Evolutionary conservation across 164 flowering plant genomes (phyloP), one percentile per base, ranked within the genome.

Genomic region (Protea cynaroides): DNA sequence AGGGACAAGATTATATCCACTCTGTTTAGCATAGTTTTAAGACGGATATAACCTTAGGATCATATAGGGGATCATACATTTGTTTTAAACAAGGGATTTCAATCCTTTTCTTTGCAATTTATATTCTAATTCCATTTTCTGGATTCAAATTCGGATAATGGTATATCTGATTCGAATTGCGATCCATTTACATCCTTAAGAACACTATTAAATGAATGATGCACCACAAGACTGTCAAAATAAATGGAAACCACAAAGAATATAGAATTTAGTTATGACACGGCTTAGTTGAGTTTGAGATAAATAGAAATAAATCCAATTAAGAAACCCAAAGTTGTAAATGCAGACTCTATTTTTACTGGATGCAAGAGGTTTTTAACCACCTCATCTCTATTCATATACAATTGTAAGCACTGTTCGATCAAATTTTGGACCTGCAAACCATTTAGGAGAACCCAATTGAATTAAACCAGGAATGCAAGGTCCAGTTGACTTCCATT

Each of bases 381-480:
- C 59, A 91, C 99, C 71, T 94, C 99, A 69, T 87, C 90, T 73
- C 72, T 83, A 66, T 88, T 89, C 99, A 94, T 94, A 65, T 94
- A 94, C 65, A 94, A 67, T 70, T 89, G 96, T 10, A 94, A 80
- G 74, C 99, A 94, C 8, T 91, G 79, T 62, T 94, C 99, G 69
- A 94, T 94, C 71, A 94, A 71, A 79, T 91, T 88, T 68, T 94
- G 99, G 70, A 94, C 99, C 99, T 94, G 52, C 74, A 83, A 74
- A 49, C 37, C 50, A 72, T 56, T 40, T 38, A 38, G 40, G 25
- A 18, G 7, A 44, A 17, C 12, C 18, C 3, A 53, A 29, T 5
- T 29, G 53, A 52, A 53, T 34, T 12, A 51, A 23, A 61, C 13
- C 38, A 46, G 46, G 58, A 13, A 15, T 8, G n/a, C n/a, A n/a